Evolutionary conservation across 2,329 filamentous ascomycete genomes (phyloP).

Genomic region (Exophiala viscosa): DNA sequence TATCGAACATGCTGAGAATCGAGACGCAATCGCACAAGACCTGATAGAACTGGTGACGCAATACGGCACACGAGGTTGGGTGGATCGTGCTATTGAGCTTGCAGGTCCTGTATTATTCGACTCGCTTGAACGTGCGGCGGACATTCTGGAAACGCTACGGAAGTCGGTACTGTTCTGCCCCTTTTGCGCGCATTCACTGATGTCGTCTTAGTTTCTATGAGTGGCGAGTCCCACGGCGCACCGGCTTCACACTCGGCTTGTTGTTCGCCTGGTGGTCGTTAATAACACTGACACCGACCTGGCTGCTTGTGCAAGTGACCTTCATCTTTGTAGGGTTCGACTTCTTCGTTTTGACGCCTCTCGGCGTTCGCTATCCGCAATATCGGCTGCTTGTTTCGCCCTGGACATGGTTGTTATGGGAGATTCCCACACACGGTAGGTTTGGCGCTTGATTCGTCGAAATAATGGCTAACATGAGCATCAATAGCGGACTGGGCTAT

Average conservation of each 20-base stretch:
- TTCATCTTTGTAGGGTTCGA: conserved; percentile 6
- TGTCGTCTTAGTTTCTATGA: conserved; percentile 7
- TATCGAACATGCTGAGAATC: conserved; percentile 6
- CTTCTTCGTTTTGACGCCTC: conserved; percentile 15
- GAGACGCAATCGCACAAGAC: conserved; percentile 1
- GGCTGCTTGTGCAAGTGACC: conserved; percentile 13
- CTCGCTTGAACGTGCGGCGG: conserved; percentile 4
- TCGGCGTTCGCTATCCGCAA: conserved; percentile 8
- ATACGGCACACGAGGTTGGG: conserved; percentile 13
- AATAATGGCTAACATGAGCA: neutral
- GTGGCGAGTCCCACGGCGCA: conserved; percentile 14
- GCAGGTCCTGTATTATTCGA: conserved; percentile 6
- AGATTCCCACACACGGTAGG: conserved; percentile 17
- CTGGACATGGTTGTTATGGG: conserved; percentile 14
- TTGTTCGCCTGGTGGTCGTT: conserved; percentile 4
- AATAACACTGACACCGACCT: conserved; percentile 9
- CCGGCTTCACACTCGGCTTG: neutral
- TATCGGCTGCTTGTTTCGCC: conserved; percentile 13
- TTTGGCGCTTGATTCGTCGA: neutral
- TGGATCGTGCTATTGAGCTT: conserved; percentile 8
- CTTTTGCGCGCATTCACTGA: neutral
- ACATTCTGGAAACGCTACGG: conserved; percentile 12
- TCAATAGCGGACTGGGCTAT: conserved; percentile 19
- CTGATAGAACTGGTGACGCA: conserved; percentile 13
- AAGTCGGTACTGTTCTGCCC: conserved; percentile 1